Percentiles rank a stretch among this genome's conserved stretches.
Evolutionary conservation across 371 early-diverging fungal genomes (phyloP).

Genomic region (Syncephalastrum contaminatum): DNA sequence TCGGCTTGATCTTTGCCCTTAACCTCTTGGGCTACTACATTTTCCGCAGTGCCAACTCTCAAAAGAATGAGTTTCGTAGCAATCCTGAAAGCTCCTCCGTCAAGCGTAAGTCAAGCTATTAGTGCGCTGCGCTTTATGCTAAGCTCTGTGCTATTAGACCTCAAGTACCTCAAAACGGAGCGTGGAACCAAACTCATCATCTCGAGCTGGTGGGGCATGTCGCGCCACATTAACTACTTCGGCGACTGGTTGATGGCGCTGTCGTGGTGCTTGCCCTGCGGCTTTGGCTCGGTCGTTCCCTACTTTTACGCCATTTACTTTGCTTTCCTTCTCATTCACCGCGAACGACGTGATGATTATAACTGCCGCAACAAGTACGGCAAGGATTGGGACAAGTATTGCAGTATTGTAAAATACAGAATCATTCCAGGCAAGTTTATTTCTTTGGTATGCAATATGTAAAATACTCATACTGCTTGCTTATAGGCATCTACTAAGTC

Average conservation of each 20-base stretch:
- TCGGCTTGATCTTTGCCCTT: conserved; percentile 55
- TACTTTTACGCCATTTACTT: conserved; percentile 95
- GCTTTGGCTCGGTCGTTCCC: conserved; percentile 68
- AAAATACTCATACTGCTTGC: too few relatives aligned
- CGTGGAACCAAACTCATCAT: conserved; percentile 79
- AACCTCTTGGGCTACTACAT: conserved; percentile 76
- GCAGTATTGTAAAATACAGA: conserved; percentile 76
- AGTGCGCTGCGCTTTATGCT: background rate
- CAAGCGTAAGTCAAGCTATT: conserved; percentile 42
- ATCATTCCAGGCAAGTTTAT: conserved; percentile 70
- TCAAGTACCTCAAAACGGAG: conserved; percentile 81
- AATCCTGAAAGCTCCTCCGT: conserved; percentile 69
- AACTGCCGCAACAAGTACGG: conserved; percentile 90
- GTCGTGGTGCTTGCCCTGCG: conserved; percentile 77
- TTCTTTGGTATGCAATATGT: too few relatives aligned
- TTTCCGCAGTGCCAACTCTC: conserved; percentile 86
- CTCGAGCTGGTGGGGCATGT: conserved; percentile 93
- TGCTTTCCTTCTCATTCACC: conserved; percentile 84
- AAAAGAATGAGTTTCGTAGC: conserved; percentile 90
- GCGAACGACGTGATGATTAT: conserved; percentile 86
- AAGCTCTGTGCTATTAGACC: conserved; percentile 37
- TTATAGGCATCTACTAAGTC: conserved; percentile 8
- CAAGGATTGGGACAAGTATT: conserved; percentile 90
- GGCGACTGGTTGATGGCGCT: conserved; percentile 88
- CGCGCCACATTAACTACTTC: conserved; percentile 91